Base-by-base conservation (phyloP, 768 basidiomycete species). In the Lactifluus volemus region DNA sequence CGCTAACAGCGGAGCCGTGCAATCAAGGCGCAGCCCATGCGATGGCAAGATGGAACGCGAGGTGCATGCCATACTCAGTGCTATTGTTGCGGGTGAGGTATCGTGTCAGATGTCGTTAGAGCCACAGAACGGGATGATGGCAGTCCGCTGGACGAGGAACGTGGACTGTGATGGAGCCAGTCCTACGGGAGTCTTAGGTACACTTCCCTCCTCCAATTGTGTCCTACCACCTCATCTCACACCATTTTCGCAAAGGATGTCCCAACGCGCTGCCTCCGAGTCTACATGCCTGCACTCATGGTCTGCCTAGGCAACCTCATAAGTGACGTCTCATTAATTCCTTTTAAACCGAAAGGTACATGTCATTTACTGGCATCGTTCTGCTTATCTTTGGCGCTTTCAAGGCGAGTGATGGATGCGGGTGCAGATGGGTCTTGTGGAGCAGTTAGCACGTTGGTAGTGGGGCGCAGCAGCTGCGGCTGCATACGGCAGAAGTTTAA, bases 41-140 rank as follows among this genome's bases (percentile, higher is more conserved):
- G 83, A 84, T 9, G 93, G 93, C 53, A 95, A 98, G 77, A 89
- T 98, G 83, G 94, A 98, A 74, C 85, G 96, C 48, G 97, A 98
- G 70, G 93, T 98, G 1, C 78, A 85, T 58, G 89, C 83, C 44
- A 82, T 99, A 1, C 84, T 98, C 7, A 89, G 88, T 3, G 89
- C 92, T 0, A 79, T 96, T 45, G 97, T 96, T 44, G 85, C 98
- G 29, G 90, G 96, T 64, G 88, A 92, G 54, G 81, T 90, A 10
- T 92, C 88, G 63, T 78, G 84, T 14, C 80, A 85, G 5, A 89
- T 99, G 19, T 89, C 94, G 49, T 76, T 85, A 38, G 81, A 85
- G 65, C 61, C 1, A 62, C 52, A 25, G 42, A 55, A 25, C 67
- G 55, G 38, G 9, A 25, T 30, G 59, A 39, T 29, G 61, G 59